Conservation (phyloP, 805 yeast species). For the Pichia sporocuriosa region DNA sequence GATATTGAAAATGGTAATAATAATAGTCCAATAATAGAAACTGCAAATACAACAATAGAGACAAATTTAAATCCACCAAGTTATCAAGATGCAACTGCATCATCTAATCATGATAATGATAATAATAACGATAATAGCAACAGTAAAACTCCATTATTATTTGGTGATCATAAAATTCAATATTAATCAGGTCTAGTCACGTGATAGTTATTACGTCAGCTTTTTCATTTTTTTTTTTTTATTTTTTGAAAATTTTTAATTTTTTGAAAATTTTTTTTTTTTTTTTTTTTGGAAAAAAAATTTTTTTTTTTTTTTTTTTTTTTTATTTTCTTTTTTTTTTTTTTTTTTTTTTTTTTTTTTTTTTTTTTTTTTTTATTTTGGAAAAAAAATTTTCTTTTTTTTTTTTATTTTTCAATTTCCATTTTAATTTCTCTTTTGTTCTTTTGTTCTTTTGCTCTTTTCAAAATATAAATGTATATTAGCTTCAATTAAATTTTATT, state of each 20-base stretch:
- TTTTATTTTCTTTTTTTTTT: background rate
- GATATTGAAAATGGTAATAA: too few species aligned
- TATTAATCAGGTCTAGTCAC: too few species aligned
- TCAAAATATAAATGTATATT: background rate
- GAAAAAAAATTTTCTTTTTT: constrained; percentile 1
- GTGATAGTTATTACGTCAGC: too few species aligned
- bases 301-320: constrained; percentile 2
- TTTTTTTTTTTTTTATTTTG: background rate
- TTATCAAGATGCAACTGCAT: background rate
- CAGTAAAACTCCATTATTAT: constrained; percentile 1
- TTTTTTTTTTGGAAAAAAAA: background rate
- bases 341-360: background rate
- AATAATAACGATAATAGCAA: too few species aligned
- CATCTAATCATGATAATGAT: too few species aligned
- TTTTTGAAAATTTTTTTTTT: background rate
- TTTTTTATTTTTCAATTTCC: background rate
- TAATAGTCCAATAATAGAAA: too few species aligned
- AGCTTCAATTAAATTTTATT: too few species aligned
- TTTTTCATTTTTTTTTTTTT: too few species aligned
- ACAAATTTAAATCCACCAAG: constrained; percentile 18
- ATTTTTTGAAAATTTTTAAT: too few species aligned
- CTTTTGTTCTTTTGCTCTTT: background rate
- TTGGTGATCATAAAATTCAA: constrained; percentile 14
- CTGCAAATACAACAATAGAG: constrained; percentile 14
- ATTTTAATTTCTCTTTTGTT: background rate